These are phyloP conservation scores for Polyporus tsugae DNA, from an alignment of 1,284 basidiomycete species.

Conservation along the genomic window DNA sequence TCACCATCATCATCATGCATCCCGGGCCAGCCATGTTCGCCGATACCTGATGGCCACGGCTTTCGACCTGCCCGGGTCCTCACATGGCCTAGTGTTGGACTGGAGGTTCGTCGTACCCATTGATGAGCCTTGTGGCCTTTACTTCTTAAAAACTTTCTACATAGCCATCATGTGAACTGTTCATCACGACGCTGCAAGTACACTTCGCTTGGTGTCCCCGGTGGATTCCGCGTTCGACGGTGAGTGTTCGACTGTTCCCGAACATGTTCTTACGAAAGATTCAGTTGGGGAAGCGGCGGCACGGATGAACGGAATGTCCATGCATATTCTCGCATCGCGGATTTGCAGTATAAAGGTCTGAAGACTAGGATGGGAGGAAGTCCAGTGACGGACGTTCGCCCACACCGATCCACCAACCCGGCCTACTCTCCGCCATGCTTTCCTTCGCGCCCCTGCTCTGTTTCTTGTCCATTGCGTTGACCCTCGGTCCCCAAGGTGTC, in stretches of 20 bases:
- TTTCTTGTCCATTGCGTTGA: slow-evolving; percentile 44
- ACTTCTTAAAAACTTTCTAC: slow-evolving; percentile 16
- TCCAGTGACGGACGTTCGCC: neutral
- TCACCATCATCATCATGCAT: no score
- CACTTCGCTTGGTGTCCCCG: slow-evolving; percentile 17
- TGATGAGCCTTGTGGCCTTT: slow-evolving; percentile 13
- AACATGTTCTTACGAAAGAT: neutral
- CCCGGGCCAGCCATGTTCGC: slow-evolving; percentile 27
- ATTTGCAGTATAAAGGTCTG: slow-evolving; percentile 3
- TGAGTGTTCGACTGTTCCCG: neutral
- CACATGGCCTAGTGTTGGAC: slow-evolving; percentile 25
- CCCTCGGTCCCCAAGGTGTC: slow-evolving; percentile 7
- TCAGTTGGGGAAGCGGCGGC: neutral
- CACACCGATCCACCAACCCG: neutral
- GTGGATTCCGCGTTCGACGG: neutral
- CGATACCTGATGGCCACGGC: slow-evolving; percentile 23
- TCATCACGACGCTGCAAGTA: slow-evolving; percentile 27
- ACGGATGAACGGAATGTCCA: neutral
- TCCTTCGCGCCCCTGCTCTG: slow-evolving; percentile 61
- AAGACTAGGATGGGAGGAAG: neutral
- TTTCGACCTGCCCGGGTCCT: slow-evolving; percentile 21
- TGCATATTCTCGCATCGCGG: neutral
- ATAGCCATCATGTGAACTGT: slow-evolving; percentile 30
- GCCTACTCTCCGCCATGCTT: neutral
- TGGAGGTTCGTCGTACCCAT: slow-evolving; percentile 24